A percentile compares a stretch with the other conserved stretches of the same genome.
phyloP scores from a whole-genome alignment of 805 yeast species.

The Brettanomyces anomalus region DNA sequence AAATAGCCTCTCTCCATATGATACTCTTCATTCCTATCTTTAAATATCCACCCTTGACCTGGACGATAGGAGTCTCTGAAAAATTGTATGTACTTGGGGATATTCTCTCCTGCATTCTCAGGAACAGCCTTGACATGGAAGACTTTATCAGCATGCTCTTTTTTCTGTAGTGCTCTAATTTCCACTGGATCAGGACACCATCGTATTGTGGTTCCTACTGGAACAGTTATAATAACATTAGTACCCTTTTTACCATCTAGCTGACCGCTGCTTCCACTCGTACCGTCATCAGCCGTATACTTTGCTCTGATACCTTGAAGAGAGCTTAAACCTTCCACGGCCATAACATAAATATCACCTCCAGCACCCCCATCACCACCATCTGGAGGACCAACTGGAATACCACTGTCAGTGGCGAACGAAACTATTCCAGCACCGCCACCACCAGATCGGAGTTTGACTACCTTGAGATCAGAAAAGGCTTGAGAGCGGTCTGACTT shows the following conservation, averaged over 20 bases:
- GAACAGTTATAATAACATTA: slow-evolving; percentile 75
- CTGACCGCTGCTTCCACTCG: slow-evolving; percentile 63
- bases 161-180: slow-evolving; percentile 20
- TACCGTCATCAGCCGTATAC: slow-evolving; percentile 68
- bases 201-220: slow-evolving; percentile 79
- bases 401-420: slow-evolving; percentile 77
- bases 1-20: slow-evolving; percentile 64
- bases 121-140: slow-evolving; percentile 21
- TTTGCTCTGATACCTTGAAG: slow-evolving; percentile 59
- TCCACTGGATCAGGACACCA: slow-evolving; percentile 74
- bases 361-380: slow-evolving; percentile 99
- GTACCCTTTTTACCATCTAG: slow-evolving; percentile 81
- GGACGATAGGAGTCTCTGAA: slow-evolving; percentile 50
- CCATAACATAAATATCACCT: slow-evolving; percentile 78
- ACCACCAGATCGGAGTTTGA: slow-evolving; percentile 62
- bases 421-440: slow-evolving; percentile 90
- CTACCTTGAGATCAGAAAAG: slow-evolving; percentile 58
- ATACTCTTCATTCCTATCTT: slow-evolving; percentile 65
- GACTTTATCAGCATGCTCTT: slow-evolving; percentile 11
- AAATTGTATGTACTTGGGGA: slow-evolving; percentile 46
- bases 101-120: slow-evolving; percentile 3
- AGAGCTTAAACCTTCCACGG: slow-evolving; percentile 61
- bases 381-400: slow-evolving; percentile 88
- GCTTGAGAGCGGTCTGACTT: slow-evolving; percentile 31
- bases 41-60: slow-evolving; percentile 87